Evolutionary conservation across 768 basidiomycete genomes (phyloP).

Genomic region (Mycena vitilis): DNA sequence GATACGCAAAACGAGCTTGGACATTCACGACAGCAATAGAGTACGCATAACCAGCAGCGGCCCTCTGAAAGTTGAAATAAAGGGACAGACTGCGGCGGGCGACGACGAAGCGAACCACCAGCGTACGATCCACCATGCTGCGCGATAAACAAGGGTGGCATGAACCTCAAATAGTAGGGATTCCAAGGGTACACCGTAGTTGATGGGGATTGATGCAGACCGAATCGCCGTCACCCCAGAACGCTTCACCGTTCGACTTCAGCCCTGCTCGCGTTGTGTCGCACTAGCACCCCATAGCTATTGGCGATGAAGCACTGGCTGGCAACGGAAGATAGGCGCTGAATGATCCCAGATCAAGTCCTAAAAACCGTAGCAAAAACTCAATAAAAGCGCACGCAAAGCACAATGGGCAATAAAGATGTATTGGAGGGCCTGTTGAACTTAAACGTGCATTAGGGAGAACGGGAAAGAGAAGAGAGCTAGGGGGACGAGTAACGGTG

Average conservation of each 20-base stretch:
- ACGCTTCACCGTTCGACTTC: background rate
- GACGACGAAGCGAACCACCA: background rate
- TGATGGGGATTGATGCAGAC: background rate
- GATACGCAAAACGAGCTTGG: background rate
- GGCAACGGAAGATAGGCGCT: background rate
- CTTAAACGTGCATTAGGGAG: background rate
- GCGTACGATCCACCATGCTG: background rate
- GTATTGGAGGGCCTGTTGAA: background rate
- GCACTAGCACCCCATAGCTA: background rate
- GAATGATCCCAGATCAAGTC: constrained; percentile 8
- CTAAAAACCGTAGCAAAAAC: background rate
- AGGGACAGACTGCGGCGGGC: background rate
- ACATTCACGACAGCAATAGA: background rate
- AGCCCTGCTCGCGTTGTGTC: background rate
- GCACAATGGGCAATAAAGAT: background rate
- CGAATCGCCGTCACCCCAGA: too few relatives aligned
- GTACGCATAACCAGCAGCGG: background rate
- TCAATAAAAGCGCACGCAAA: background rate
- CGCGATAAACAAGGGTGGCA: background rate
- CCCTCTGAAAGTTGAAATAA: too few relatives aligned
- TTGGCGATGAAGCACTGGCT: background rate
- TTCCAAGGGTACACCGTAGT: background rate
- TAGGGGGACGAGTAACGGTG: background rate
- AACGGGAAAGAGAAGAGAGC: background rate
- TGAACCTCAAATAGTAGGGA: too few relatives aligned